Evolutionary conservation across 2,329 filamentous ascomycete species (phyloP).

Genomic region (Aphanocladium album): DNA sequence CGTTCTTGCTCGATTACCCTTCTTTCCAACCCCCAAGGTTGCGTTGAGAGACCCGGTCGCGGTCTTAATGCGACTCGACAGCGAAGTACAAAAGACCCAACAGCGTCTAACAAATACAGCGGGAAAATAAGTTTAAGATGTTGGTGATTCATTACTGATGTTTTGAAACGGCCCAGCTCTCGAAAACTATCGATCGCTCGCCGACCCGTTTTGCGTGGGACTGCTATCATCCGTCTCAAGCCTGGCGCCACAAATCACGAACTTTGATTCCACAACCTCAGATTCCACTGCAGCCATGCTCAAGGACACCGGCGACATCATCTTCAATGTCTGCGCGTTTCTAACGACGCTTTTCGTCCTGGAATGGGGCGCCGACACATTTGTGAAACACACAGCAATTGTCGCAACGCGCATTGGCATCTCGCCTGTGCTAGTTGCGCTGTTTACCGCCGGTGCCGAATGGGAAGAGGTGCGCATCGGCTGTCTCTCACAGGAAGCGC

Average conservation of each 20-base stretch:
- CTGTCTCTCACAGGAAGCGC: constrained; percentile 14
- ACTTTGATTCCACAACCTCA: not conserved
- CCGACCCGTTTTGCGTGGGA: not conserved
- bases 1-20: no score
- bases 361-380: constrained; percentile 47
- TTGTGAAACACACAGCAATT: constrained; percentile 45
- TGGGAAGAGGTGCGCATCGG: constrained; percentile 45
- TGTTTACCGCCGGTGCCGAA: constrained; percentile 49
- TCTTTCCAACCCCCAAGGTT: no score
- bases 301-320: not conserved
- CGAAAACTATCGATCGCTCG: no score
- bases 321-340: constrained; percentile 34
- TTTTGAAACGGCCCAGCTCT: no score
- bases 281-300: not conserved
- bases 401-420: constrained; percentile 40
- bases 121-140: no score
- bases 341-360: constrained; percentile 43
- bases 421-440: constrained; percentile 42
- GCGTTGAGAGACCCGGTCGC: no score
- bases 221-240: not conserved
- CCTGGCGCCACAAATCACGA: not conserved
- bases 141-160: no score
- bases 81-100: no score
- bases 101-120: no score
- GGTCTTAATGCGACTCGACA: no score